phyloP scores from a whole-genome alignment of 2,329 filamentous ascomycete genomes.

The Cercospora janseana region DNA sequence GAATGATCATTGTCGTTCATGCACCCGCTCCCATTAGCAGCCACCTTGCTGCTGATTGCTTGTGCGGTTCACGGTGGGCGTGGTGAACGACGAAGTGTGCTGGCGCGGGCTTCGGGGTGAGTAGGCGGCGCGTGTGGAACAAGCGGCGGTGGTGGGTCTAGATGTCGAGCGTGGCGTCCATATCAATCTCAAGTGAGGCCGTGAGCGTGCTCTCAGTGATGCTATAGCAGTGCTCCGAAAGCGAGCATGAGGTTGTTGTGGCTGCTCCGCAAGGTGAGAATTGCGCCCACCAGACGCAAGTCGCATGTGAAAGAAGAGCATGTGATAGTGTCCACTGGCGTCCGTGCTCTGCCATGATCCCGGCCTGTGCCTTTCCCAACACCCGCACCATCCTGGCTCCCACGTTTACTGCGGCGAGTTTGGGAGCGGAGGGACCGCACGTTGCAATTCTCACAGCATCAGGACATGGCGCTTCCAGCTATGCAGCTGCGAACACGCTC shows the following conservation, averaged over 20 bases:
- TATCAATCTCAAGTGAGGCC: not conserved
- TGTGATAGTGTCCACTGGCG: conserved; percentile 4
- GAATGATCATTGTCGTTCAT: conserved; percentile 7
- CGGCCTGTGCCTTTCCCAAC: not conserved
- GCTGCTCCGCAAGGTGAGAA: conserved; percentile 3
- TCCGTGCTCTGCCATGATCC: conserved; percentile 6
- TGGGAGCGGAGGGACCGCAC: no score
- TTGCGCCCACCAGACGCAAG: conserved; percentile 8
- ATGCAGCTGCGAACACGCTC: no score
- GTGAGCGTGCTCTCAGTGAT: not conserved
- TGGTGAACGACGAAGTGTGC: not conserved
- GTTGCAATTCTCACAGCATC: no score
- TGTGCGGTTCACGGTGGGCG: not conserved
- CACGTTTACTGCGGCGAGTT: no score
- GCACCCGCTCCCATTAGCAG: conserved; percentile 1
- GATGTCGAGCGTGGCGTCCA: not conserved
- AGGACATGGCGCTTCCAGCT: no score
- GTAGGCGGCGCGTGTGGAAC: not conserved
- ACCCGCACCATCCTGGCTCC: not conserved
- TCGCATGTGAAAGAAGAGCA: conserved; percentile 8
- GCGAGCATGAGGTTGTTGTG: not conserved
- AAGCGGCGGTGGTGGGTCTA: conserved; percentile 5
- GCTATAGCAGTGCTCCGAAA: not conserved
- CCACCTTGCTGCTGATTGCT: not conserved
- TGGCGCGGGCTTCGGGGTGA: not conserved